phyloP scores from a whole-genome alignment of 2,329 filamentous ascomycete species.

The Aureobasidium sp. region DNA sequence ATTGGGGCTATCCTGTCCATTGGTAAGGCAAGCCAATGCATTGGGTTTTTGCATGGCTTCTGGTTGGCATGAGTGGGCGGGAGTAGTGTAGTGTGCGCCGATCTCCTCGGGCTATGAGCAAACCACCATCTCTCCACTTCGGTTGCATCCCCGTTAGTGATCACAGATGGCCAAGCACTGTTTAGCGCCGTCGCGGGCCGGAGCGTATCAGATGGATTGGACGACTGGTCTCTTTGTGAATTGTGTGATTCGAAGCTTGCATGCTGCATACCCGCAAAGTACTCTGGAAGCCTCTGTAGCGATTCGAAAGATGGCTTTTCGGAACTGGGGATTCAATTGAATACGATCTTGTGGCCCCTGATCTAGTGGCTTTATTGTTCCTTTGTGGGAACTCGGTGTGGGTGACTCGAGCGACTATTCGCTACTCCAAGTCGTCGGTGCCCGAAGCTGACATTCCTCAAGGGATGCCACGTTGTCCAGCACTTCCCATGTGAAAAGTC shows the following conservation, averaged over 20 bases:
- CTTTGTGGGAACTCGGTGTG: neutral
- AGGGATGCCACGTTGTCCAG: neutral
- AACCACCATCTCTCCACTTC: constrained; percentile 10
- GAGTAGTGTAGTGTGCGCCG: neutral
- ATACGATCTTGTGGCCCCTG: constrained; percentile 5
- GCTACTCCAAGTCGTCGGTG: neutral
- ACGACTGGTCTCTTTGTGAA: neutral
- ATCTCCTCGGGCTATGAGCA: neutral
- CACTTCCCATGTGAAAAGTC: neutral
- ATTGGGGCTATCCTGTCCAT: neutral
- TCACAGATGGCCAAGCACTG: neutral
- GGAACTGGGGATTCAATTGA: neutral
- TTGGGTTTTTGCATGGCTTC: neutral
- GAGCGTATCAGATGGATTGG: neutral
- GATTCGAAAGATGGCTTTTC: neutral
- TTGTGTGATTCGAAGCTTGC: constrained; percentile 4
- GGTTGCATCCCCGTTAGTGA: constrained; percentile 7
- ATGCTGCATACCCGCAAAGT: neutral
- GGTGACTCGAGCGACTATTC: neutral
- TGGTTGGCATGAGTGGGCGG: constrained; percentile 3
- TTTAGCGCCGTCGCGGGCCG: constrained; percentile 9
- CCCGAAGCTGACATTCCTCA: constrained; percentile 6
- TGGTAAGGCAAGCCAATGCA: constrained; percentile 8
- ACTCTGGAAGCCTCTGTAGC: neutral
- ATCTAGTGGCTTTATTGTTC: constrained; percentile 6